Percentiles rank a stretch among this genome's conserved stretches.
phyloP scores from a whole-genome alignment of 805 yeast species.

The Starmerella apis region DNA sequence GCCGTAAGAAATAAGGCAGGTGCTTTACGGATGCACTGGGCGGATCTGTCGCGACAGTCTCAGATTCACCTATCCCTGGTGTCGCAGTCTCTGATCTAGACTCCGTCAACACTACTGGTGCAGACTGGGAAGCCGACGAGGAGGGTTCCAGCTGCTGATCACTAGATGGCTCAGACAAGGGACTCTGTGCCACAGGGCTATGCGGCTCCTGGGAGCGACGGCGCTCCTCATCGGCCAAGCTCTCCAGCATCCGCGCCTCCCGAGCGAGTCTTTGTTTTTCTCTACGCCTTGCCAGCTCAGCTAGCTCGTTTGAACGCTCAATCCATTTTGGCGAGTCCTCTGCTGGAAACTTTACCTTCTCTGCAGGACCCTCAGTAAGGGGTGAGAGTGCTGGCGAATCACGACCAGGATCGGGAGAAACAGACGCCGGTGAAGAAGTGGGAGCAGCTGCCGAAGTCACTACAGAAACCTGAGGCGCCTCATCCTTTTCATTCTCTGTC shows the following conservation, averaged over 20 bases:
- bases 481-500: not conserved
- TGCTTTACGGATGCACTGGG: constrained; percentile 20
- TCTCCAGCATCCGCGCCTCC: constrained; percentile 28
- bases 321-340: constrained; percentile 12
- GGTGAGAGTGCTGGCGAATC: not conserved
- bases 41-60: not conserved
- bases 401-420: not conserved
- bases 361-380: not conserved
- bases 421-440: not conserved
- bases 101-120: not conserved
- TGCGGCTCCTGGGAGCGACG: constrained; percentile 13
- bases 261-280: constrained; percentile 31
- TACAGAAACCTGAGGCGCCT: not conserved
- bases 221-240: constrained; percentile 29
- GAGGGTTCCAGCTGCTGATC: not conserved
- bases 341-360: not conserved
- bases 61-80: not conserved
- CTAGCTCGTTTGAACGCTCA: constrained; percentile 19
- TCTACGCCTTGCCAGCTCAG: constrained; percentile 21
- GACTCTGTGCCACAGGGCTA: not conserved
- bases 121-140: not conserved
- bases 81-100: not conserved
- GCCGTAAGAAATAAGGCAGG: constrained; percentile 29
- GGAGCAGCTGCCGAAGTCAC: not conserved
- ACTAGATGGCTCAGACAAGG: not conserved